Percentiles rank a stretch among this genome's conserved stretches.
Conservation (phyloP, 805 yeast species). For the Pichia californica region DNA sequence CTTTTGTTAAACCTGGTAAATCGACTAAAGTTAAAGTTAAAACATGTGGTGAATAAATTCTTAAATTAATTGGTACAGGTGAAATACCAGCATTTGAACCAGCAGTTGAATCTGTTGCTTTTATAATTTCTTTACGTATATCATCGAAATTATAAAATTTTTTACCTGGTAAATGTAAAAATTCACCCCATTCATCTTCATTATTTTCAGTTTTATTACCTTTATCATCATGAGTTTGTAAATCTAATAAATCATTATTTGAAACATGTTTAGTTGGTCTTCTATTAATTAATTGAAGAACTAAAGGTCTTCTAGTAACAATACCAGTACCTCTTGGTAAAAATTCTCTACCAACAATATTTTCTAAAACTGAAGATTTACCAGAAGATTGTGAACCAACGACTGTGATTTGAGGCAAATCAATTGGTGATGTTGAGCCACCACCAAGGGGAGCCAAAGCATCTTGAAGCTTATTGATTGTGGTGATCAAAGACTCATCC, state of each 20-base stretch:
- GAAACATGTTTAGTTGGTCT: slow-evolving; percentile 30
- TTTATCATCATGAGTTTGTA: slow-evolving; percentile 37
- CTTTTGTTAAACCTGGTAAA: slow-evolving; percentile 95
- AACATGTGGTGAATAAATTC: slow-evolving; percentile 91
- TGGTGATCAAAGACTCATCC: slow-evolving; percentile 75
- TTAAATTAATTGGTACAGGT: slow-evolving; percentile 84
- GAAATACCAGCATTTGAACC: slow-evolving; percentile 86
- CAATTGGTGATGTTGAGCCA: slow-evolving; percentile 83
- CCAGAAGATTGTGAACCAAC: slow-evolving; percentile 91
- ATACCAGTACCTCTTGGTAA: slow-evolving; percentile 91
- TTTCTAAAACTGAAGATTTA: slow-evolving; percentile 82
- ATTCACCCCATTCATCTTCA: slow-evolving; percentile 94
- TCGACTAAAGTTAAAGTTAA: slow-evolving; percentile 91
- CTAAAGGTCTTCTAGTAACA: slow-evolving; percentile 84
- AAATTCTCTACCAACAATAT: slow-evolving; percentile 87
- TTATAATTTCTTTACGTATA: slow-evolving; percentile 83
- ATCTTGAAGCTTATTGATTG: slow-evolving; percentile 87
- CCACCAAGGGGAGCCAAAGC: slow-evolving; percentile 96
- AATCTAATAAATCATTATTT: slow-evolving; percentile 36
- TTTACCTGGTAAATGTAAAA: slow-evolving; percentile 84
- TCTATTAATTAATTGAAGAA: slow-evolving; percentile 71
- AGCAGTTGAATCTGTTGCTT: slow-evolving; percentile 82
- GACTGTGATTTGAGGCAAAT: slow-evolving; percentile 90
- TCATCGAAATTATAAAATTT: slow-evolving; percentile 83
- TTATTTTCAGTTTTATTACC: slow-evolving; percentile 61